Percentiles rank a stretch among this genome's conserved stretches.
Conservation (phyloP, 805 yeast species). For the Danielia oregonensis region DNA sequence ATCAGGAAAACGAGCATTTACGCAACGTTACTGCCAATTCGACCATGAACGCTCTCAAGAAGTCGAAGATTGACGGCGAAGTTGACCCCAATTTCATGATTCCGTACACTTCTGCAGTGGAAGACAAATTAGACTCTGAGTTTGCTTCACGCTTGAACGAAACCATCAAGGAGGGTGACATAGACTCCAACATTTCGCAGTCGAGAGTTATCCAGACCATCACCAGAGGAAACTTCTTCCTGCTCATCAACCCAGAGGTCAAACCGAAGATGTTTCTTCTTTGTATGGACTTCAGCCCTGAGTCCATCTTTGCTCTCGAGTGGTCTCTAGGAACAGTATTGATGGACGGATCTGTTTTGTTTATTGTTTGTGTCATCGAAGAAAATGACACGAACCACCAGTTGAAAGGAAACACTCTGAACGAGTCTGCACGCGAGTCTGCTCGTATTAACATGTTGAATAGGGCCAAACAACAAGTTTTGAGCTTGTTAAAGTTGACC, state of each 20-base stretch:
- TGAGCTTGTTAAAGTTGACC: slow-evolving; percentile 55
- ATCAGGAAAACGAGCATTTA: slow-evolving; percentile 47
- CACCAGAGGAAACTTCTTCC: slow-evolving; percentile 65
- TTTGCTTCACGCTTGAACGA: slow-evolving; percentile 53
- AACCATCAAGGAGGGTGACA: slow-evolving; percentile 50
- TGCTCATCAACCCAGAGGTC: slow-evolving; percentile 40
- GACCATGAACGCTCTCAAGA: slow-evolving; percentile 2
- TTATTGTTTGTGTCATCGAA: slow-evolving; percentile 56
- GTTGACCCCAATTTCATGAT: slow-evolving; percentile 34
- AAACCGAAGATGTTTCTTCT: slow-evolving; percentile 63
- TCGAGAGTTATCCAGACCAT: slow-evolving; percentile 66
- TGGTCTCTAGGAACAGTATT: slow-evolving; percentile 86
- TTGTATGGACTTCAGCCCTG: slow-evolving; percentile 80
- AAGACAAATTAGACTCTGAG: slow-evolving; percentile 59
- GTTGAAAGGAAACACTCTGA: slow-evolving; percentile 35
- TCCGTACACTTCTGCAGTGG: slow-evolving; percentile 69
- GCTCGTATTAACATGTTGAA: slow-evolving; percentile 37
- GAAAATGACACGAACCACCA: slow-evolving; percentile 42
- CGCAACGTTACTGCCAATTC: slow-evolving; percentile 5
- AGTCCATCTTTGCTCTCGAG: slow-evolving; percentile 77
- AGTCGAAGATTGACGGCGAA: slow-evolving; percentile 8
- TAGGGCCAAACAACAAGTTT: slow-evolving; percentile 42
- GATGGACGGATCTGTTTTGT: slow-evolving; percentile 77
- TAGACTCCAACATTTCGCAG: slow-evolving; percentile 49
- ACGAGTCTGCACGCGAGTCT: slow-evolving; percentile 34